A percentile compares a stretch with the other conserved stretches of the same genome.
These are phyloP conservation scores for Trichocomaceae sp. DNA, from an alignment of 2,329 filamentous ascomycete genomes.

Conservation along the genomic window DNA sequence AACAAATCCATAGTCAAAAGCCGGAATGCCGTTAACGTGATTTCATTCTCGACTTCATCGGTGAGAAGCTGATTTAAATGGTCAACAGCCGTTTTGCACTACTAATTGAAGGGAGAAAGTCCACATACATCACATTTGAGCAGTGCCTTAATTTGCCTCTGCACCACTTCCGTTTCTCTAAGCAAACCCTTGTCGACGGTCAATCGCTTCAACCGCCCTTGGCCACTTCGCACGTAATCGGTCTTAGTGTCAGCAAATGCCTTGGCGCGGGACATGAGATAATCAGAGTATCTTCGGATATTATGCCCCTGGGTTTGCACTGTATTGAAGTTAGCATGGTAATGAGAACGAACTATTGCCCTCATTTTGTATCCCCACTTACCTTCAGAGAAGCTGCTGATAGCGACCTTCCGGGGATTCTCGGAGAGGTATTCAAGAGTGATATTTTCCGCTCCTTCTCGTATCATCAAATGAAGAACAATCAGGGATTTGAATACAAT, in stretches of 20 bases:
- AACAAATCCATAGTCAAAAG: conserved; percentile 84
- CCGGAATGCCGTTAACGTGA: conserved; percentile 87
- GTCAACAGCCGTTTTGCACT: conserved; percentile 14
- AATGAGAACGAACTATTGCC: background rate
- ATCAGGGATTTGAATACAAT: conserved; percentile 97
- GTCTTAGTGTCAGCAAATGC: conserved; percentile 77
- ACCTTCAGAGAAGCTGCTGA: conserved; percentile 91
- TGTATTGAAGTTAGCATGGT: conserved; percentile 41
- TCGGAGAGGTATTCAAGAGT: conserved; percentile 79
- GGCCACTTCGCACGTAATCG: conserved; percentile 81
- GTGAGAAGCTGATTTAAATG: conserved; percentile 62
- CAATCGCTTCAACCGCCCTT: conserved; percentile 75
- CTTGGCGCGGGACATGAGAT: conserved; percentile 73
- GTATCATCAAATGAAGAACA: conserved; percentile 93
- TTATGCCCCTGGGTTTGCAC: conserved; percentile 93
- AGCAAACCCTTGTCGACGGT: conserved; percentile 87
- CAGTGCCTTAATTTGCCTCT: conserved; percentile 77
- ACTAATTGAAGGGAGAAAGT: background rate
- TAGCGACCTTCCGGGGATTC: conserved; percentile 74
- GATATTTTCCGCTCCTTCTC: conserved; percentile 84
- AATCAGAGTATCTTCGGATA: conserved; percentile 84
- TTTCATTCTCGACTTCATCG: conserved; percentile 89
- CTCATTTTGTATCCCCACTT: conserved; percentile 28
- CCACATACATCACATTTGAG: conserved; percentile 77
- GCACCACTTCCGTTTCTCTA: conserved; percentile 83